Evolutionary conservation across 2,329 filamentous ascomycete genomes (phyloP).

Genomic region (Fusarium redolens): DNA sequence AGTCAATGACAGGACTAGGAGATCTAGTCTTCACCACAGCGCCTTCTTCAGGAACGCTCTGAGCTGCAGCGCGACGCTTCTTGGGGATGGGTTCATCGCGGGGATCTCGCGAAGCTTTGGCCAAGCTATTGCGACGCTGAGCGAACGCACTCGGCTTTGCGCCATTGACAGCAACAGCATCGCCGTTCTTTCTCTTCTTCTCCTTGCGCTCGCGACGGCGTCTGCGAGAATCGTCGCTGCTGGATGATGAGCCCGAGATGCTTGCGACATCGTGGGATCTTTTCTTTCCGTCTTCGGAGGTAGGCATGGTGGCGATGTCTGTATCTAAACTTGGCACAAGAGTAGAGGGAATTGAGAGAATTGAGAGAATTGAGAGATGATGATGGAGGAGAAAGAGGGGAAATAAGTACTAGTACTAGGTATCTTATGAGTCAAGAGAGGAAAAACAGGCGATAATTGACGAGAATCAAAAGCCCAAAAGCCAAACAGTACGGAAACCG

Average conservation of each 20-base stretch:
- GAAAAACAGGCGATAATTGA: neutral
- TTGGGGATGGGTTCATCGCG: slow-evolving; percentile 62
- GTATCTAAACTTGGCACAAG: neutral
- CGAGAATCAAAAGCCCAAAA: neutral
- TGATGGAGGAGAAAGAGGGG: neutral
- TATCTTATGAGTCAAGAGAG: neutral
- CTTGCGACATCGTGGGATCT: slow-evolving; percentile 44
- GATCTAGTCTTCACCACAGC: slow-evolving; percentile 42
- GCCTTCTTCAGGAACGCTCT: slow-evolving; percentile 16
- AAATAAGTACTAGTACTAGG: neutral
- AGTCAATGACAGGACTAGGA: slow-evolving; percentile 69
- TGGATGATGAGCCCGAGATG: slow-evolving; percentile 46
- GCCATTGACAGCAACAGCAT: slow-evolving; percentile 47
- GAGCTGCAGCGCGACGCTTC: slow-evolving; percentile 50
- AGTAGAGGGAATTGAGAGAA: neutral
- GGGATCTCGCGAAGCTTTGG: slow-evolving; percentile 71
- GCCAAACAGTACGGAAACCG: slow-evolving; percentile 4
- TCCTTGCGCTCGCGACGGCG: slow-evolving; percentile 44
- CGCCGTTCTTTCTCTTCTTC: slow-evolving; percentile 35
- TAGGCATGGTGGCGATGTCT: slow-evolving; percentile 42
- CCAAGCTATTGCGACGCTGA: slow-evolving; percentile 65
- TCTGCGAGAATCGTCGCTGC: slow-evolving; percentile 48
- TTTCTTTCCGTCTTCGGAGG: slow-evolving; percentile 46
- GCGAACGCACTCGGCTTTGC: slow-evolving; percentile 45
- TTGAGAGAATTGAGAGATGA: neutral